These are phyloP conservation scores for Dentipellis fragilis DNA, from an alignment of 768 basidiomycete species.

Conservation along the genomic window DNA sequence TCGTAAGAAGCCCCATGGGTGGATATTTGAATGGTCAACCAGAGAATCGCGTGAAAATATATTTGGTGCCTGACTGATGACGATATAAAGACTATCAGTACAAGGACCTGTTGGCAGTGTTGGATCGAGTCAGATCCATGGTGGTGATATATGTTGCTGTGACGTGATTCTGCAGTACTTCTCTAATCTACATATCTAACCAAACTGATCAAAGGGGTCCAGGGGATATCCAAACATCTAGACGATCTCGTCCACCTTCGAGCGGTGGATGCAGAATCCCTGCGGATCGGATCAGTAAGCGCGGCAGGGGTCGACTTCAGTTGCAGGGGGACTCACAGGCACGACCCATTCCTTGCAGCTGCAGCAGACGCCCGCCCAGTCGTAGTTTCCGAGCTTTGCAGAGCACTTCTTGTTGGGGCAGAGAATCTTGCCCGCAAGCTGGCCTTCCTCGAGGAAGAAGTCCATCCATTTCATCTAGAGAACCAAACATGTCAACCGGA, in stretches of 20 bases:
- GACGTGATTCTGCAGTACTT: too few species aligned
- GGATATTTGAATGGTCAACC: too few species aligned
- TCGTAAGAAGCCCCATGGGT: too few species aligned
- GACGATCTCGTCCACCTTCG: slow-evolving; percentile 44
- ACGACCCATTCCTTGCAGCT: slow-evolving; percentile 90
- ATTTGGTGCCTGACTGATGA: too few species aligned
- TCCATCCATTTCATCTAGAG: slow-evolving; percentile 92
- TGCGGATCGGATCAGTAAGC: slow-evolving; percentile 11
- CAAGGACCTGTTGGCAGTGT: too few species aligned
- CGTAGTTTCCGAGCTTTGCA: slow-evolving; percentile 89
- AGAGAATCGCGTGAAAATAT: too few species aligned
- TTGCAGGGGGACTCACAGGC: slow-evolving; percentile 45
- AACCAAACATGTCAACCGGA: neutral
- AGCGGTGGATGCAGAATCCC: slow-evolving; percentile 46
- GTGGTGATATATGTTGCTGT: too few species aligned
- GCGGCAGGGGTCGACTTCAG: neutral
- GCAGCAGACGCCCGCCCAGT: slow-evolving; percentile 93
- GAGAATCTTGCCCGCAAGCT: slow-evolving; percentile 76
- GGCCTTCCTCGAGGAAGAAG: slow-evolving; percentile 60
- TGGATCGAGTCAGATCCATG: too few species aligned
- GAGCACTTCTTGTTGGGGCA: slow-evolving; percentile 91
- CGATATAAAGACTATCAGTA: too few species aligned
- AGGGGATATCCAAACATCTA: slow-evolving; percentile 5
- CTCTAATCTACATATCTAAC: too few species aligned
- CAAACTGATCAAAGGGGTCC: neutral